These are phyloP conservation scores for Elsinoe fawcettii DNA, from an alignment of 2,329 filamentous ascomycete species.

Conservation along the genomic window DNA sequence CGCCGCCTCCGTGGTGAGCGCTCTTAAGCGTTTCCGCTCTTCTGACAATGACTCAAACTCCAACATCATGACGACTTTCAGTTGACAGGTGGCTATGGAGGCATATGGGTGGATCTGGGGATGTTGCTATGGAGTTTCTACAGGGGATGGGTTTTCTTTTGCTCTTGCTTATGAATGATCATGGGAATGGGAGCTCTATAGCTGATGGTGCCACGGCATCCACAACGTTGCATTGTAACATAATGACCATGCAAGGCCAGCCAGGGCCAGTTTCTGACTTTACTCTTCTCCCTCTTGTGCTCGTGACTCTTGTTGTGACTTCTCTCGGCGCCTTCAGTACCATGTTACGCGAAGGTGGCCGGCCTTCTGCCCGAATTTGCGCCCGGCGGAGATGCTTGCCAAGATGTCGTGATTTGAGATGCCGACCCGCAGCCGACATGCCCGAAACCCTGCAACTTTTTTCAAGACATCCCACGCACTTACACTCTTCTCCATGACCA, in stretches of 20 bases:
- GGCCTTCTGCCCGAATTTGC: not conserved
- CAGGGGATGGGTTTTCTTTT: constrained; percentile 19
- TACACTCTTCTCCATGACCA: not conserved
- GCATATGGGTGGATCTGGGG: constrained; percentile 12
- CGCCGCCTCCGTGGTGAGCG: constrained; percentile 49
- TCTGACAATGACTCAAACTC: constrained; percentile 15
- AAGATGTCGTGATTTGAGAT: not conserved
- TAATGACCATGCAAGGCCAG: constrained; percentile 30
- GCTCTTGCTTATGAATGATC: constrained; percentile 17
- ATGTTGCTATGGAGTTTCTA: constrained; percentile 17
- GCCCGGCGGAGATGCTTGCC: not conserved
- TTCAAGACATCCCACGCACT: not conserved
- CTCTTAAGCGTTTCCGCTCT: constrained; percentile 34
- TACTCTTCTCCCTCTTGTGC: not conserved
- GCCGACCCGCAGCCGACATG: not conserved
- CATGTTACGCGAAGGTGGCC: no score
- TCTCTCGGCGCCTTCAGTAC: no score
- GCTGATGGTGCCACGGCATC: constrained; percentile 16
- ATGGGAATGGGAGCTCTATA: constrained; percentile 19
- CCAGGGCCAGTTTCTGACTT: constrained; percentile 12
- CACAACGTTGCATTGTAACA: constrained; percentile 31
- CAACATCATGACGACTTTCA: constrained; percentile 7
- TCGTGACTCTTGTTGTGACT: not conserved
- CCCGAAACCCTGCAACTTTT: constrained; percentile 4
- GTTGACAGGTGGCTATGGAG: constrained; percentile 6